A percentile compares a stretch with the other conserved stretches of the same genome.
phyloP scores from a whole-genome alignment of 257 asterid genomes.

The Voacanga thouarsii region DNA sequence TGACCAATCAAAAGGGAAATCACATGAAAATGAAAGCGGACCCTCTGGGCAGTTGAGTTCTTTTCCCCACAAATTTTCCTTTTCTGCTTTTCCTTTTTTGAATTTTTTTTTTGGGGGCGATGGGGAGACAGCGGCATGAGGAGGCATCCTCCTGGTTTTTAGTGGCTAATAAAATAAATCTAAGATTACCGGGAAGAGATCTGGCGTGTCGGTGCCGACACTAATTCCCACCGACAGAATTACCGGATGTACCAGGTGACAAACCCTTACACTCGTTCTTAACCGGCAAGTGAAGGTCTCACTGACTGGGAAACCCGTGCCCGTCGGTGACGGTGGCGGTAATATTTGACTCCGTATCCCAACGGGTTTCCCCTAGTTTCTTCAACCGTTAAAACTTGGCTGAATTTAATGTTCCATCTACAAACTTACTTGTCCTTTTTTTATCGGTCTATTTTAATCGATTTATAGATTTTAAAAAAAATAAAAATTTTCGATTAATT shows the following conservation, averaged over 20 bases:
- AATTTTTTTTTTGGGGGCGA: background rate
- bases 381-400: too few species aligned
- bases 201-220: constrained; percentile 69
- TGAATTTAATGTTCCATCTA: too few species aligned
- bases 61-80: too few species aligned
- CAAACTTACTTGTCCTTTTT: too few species aligned
- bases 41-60: too few species aligned
- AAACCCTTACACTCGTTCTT: constrained; percentile 17
- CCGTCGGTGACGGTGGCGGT: constrained; percentile 48
- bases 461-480: too few species aligned
- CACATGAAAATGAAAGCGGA: background rate
- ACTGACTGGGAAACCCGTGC: background rate
- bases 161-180: background rate
- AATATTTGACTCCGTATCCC: constrained; percentile 22
- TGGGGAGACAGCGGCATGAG: background rate
- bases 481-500: too few species aligned
- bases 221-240: constrained; percentile 39
- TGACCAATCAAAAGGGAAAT: background rate
- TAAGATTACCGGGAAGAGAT: constrained; percentile 27
- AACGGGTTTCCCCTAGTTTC: constrained; percentile 3
- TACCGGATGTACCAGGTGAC: constrained; percentile 43
- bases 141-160: background rate
- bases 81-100: too few species aligned
- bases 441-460: too few species aligned
- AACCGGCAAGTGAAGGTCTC: constrained; percentile 31